Base-by-base conservation (phyloP, 1,139 yeast species). In the Taiozyma sp. region DNA sequence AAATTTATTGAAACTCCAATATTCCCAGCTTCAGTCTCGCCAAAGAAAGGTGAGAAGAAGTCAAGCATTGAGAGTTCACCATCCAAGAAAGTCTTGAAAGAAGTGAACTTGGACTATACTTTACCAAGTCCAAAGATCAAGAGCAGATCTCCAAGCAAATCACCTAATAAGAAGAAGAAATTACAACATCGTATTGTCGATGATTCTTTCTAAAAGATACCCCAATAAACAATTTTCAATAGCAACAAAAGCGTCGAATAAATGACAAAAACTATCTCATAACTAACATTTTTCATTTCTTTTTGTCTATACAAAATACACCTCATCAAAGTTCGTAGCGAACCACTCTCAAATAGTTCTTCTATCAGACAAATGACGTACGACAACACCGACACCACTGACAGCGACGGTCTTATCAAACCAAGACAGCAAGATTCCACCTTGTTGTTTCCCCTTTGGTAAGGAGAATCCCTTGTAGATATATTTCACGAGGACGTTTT, bases 361-460 rank as follows among this genome's bases (percentile, higher is more conserved):
- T 72, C 96, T 80, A 69, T 91, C 98, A 46, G 90, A 80, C 70
- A 90, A 76, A 68, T 81, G 89, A 61, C 97, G 82, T 47, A 88
- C 87, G 60, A 93, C 85, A 43, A 96, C 88, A 11, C 96, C 97
- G 65, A 87, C 83, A 19, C 98, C 98, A 14, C 91, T 81, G 43
- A 80, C 71, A 56, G 86, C 95, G 42, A 88, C 84, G 28, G 95
- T 80, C 69, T 89, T 90, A 62, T 93, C 98, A 65, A 86, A 89
- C 99, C 99, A 95, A 41, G 83, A 79, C 63, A 95, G 79, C 61
- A 95, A 69, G 50, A 85, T 75, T 45, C 96, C 96, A 22, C 97
- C 96, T 60, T 86, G 90, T 60, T 87, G 88, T 58, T 90, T 89
- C 6, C 95, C 89, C 59, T 82, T 81, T 30, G 81, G 76, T 10